A percentile compares a stretch with the other conserved stretches of the same genome.
phyloP scores from a whole-genome alignment of 768 basidiomycete species.

The Amanita pseudoporphyria region DNA sequence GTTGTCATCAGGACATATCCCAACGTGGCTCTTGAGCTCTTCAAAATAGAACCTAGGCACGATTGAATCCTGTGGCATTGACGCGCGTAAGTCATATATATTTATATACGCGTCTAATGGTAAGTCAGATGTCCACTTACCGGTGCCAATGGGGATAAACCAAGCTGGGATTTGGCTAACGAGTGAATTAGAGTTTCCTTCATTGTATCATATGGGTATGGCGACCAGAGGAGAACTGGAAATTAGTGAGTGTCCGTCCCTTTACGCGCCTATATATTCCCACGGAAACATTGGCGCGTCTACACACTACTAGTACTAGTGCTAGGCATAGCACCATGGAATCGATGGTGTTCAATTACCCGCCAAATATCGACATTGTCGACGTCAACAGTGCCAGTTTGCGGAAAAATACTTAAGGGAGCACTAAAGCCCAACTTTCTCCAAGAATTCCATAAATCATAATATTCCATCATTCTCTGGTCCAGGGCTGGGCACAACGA shows the following conservation, averaged over 20 bases:
- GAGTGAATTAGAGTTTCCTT: neutral
- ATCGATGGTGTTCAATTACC: too few relatives aligned
- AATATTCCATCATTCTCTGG: conserved; percentile 23
- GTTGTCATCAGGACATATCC: conserved; percentile 22
- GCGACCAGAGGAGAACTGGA: neutral
- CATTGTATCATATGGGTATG: neutral
- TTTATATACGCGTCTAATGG: neutral
- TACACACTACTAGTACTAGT: too few relatives aligned
- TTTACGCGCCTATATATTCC: conserved; percentile 1
- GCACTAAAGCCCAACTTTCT: conserved; percentile 13
- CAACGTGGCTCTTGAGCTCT: conserved; percentile 24
- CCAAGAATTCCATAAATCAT: conserved; percentile 29
- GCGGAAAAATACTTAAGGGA: neutral
- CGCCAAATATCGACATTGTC: too few relatives aligned
- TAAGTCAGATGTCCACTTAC: neutral
- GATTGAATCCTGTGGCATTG: neutral
- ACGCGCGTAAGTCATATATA: neutral
- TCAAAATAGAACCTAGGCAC: conserved; percentile 27
- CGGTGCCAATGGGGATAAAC: neutral
- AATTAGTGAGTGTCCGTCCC: neutral
- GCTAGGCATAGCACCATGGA: too few relatives aligned
- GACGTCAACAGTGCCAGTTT: too few relatives aligned
- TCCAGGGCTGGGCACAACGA: conserved; percentile 18
- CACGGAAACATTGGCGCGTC: too few relatives aligned
- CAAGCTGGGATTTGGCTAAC: conserved; percentile 1